A percentile compares a stretch with the other conserved stretches of the same genome.
These are phyloP conservation scores for Penicillium tannophilum DNA, from an alignment of 495 filamentous ascomycete species.

Conservation along the genomic window DNA sequence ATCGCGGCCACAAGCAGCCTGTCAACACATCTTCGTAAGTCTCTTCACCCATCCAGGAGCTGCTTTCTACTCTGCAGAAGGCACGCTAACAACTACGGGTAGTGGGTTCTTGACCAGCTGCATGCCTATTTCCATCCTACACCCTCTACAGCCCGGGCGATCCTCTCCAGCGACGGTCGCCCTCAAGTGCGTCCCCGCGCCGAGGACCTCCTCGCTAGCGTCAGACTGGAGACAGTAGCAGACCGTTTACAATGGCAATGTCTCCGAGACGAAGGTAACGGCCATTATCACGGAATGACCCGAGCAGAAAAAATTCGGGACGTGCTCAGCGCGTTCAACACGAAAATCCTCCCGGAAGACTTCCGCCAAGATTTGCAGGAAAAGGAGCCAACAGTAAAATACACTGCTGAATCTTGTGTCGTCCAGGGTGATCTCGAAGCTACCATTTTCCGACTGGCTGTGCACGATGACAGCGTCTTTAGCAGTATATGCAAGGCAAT, in stretches of 20 bases:
- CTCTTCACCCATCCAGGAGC: neutral
- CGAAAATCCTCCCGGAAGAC: conserved; percentile 46
- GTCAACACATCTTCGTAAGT: conserved; percentile 52
- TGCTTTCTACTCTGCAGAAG: neutral
- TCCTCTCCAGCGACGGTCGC: conserved; percentile 37
- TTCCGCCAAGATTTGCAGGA: conserved; percentile 45
- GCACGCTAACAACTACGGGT: conserved; percentile 4
- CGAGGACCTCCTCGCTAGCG: conserved; percentile 39
- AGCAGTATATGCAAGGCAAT: conserved; percentile 49
- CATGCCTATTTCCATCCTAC: conserved; percentile 36
- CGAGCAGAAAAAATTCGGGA: conserved; percentile 48
- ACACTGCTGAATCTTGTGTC: conserved; percentile 46
- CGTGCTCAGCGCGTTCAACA: conserved; percentile 52
- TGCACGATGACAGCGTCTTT: conserved; percentile 50
- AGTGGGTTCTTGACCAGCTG: conserved; percentile 53
- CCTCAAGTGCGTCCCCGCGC: conserved; percentile 36
- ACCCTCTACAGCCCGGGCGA: conserved; percentile 29
- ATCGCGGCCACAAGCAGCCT: conserved; percentile 36
- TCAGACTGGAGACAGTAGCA: conserved; percentile 40
- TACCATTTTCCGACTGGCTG: conserved; percentile 53
- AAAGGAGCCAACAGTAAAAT: conserved; percentile 18
- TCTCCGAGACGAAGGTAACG: conserved; percentile 28
- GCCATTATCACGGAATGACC: conserved; percentile 31
- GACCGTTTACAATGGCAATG: conserved; percentile 43
- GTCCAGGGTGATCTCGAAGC: conserved; percentile 53